Conservation (phyloP, 306 rosid genomes). For the Vigna nakashimae region DNA sequence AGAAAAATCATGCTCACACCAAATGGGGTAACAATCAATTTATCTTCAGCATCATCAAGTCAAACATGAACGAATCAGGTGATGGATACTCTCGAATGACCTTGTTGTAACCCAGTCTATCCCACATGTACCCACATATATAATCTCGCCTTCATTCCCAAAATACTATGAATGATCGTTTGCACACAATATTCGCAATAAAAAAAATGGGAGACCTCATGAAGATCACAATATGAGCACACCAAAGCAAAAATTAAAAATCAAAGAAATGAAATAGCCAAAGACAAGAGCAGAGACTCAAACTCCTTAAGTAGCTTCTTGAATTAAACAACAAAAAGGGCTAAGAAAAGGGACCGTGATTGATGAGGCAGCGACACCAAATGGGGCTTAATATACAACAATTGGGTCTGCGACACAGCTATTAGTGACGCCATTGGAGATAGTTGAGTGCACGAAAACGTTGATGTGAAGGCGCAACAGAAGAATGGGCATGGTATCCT, state of each 20-base stretch:
- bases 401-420: conserved; percentile 57
- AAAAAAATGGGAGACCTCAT: background rate
- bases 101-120: background rate
- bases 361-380: background rate
- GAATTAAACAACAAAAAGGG: background rate
- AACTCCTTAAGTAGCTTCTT: background rate
- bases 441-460: conserved; percentile 55
- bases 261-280: background rate
- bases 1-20: background rate
- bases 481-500: background rate
- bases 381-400: conserved; percentile 45
- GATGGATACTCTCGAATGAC: background rate
- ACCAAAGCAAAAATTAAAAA: background rate
- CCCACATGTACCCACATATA: background rate
- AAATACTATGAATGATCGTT: background rate
- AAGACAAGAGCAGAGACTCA: background rate
- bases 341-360: conserved; percentile 39
- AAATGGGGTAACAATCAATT: background rate
- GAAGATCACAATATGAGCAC: background rate
- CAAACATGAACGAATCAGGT: background rate
- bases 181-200: background rate
- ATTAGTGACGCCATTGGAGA: conserved; percentile 71
- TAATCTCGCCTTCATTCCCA: conserved; percentile 11
- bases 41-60: conserved; percentile 5
- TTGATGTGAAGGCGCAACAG: background rate